Percentiles rank a stretch among this genome's conserved stretches.
Evolutionary conservation across 2,329 filamentous ascomycete species (phyloP).

Genomic region (Nemania sp.): DNA sequence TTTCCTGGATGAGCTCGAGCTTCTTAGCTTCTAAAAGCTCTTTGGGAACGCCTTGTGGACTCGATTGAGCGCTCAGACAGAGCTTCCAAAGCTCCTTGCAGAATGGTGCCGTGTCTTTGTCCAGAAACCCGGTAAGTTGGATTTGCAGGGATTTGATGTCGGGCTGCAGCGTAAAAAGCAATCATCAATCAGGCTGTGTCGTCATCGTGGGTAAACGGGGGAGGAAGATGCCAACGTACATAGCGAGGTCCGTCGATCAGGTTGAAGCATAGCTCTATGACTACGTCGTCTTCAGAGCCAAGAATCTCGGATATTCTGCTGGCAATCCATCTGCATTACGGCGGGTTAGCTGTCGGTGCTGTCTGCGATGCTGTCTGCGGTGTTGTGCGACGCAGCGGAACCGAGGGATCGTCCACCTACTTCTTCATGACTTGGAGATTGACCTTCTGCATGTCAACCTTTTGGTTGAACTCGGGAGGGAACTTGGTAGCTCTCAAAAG

Average conservation of each 20-base stretch:
- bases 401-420: slow-evolving; percentile 54
- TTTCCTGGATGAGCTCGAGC: slow-evolving; percentile 89
- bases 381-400: not conserved
- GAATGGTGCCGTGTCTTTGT: slow-evolving; percentile 86
- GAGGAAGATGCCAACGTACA: slow-evolving; percentile 16
- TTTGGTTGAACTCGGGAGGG: slow-evolving; percentile 88
- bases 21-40: slow-evolving; percentile 97
- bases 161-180: slow-evolving; percentile 60
- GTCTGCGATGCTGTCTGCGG: too few relatives aligned
- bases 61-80: slow-evolving; percentile 86
- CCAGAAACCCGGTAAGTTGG: slow-evolving; percentile 90
- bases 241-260: slow-evolving; percentile 30
- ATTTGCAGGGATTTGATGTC: slow-evolving; percentile 96
- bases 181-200: slow-evolving; percentile 8
- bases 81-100: slow-evolving; percentile 95
- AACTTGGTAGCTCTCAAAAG: slow-evolving; percentile 91
- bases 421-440: slow-evolving; percentile 98
- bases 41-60: slow-evolving; percentile 88
- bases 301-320: slow-evolving; percentile 84
- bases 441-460: slow-evolving; percentile 97
- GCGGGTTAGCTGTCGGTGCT: slow-evolving; percentile 20
- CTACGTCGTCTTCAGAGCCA: slow-evolving; percentile 92
- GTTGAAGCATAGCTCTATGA: slow-evolving; percentile 76
- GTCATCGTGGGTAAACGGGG: not conserved
- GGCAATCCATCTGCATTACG: slow-evolving; percentile 79